Percentiles rank a stretch among this genome's conserved stretches.
phyloP scores from a whole-genome alignment of 768 basidiomycete genomes.

The Pulveroboletus ravenelii region DNA sequence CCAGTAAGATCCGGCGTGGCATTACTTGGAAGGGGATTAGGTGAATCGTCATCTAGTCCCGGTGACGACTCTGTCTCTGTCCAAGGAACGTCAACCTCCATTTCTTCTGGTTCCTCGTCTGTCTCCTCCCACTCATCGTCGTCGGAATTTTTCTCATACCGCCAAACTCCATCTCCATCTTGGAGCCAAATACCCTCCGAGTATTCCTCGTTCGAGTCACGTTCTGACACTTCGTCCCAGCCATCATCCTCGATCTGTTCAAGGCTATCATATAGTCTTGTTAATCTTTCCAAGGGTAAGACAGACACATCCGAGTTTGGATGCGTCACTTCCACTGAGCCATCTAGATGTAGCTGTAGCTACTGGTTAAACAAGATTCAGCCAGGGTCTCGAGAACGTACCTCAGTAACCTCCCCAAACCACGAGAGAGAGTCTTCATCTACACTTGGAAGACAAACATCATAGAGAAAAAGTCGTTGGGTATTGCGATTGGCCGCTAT shows the following conservation, averaged over 20 bases:
- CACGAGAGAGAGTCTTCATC: constrained; percentile 52
- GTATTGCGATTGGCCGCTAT: constrained; percentile 48
- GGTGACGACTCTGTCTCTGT: constrained; percentile 22
- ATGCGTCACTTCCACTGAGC: constrained; percentile 67
- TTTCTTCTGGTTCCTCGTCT: constrained; percentile 32
- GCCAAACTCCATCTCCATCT: constrained; percentile 36
- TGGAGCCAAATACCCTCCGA: constrained; percentile 41
- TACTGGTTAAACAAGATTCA: constrained; percentile 3
- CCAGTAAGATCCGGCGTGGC: constrained; percentile 19
- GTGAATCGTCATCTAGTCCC: constrained; percentile 15
- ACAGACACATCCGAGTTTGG: constrained; percentile 47
- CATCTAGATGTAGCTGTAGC: constrained; percentile 65
- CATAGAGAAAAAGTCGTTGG: constrained; percentile 36
- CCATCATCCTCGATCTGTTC: constrained; percentile 73
- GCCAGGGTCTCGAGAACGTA: constrained; percentile 28
- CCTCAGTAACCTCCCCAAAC: constrained; percentile 85
- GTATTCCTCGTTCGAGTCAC: constrained; percentile 37
- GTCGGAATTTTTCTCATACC: constrained; percentile 27
- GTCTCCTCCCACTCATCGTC: constrained; percentile 41
- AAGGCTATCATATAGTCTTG: constrained; percentile 73
- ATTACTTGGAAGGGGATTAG: constrained; percentile 12
- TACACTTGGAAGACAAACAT: constrained; percentile 39
- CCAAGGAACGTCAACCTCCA: constrained; percentile 34
- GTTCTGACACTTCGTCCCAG: constrained; percentile 42
- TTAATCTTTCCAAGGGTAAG: constrained; percentile 65